These are phyloP conservation scores for Pyrus hybrid DNA, from an alignment of 331 rosid species.

Conservation along the genomic window DNA sequence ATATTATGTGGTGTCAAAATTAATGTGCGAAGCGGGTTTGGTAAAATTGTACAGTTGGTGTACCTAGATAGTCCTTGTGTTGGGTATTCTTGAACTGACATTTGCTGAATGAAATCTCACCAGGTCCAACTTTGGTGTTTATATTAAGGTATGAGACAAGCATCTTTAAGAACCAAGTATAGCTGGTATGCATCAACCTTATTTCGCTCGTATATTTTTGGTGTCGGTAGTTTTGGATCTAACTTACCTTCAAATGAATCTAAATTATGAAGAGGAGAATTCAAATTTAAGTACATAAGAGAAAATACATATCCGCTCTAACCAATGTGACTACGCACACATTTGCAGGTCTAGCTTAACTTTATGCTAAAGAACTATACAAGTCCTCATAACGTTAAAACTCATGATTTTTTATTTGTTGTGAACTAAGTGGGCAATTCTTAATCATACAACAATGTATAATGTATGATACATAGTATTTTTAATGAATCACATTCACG, in stretches of 20 bases:
- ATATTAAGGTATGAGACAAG: background rate
- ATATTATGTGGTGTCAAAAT: background rate
- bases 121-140: background rate
- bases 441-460: background rate
- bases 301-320: too few species aligned
- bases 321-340: background rate
- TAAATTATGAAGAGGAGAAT: too few species aligned
- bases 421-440: background rate
- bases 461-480: too few species aligned
- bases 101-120: background rate
- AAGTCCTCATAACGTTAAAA: background rate
- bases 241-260: background rate
- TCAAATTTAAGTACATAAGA: background rate
- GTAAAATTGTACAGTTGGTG: background rate
- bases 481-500: background rate
- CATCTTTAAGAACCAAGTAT: background rate
- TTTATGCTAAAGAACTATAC: background rate
- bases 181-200: background rate
- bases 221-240: background rate
- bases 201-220: background rate
- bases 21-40: background rate
- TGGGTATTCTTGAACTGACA: background rate
- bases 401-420: background rate
- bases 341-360: background rate
- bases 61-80: background rate